Base-by-base conservation (phyloP, 208 protist species). In the Blastocrithidia nonstop region DNA sequence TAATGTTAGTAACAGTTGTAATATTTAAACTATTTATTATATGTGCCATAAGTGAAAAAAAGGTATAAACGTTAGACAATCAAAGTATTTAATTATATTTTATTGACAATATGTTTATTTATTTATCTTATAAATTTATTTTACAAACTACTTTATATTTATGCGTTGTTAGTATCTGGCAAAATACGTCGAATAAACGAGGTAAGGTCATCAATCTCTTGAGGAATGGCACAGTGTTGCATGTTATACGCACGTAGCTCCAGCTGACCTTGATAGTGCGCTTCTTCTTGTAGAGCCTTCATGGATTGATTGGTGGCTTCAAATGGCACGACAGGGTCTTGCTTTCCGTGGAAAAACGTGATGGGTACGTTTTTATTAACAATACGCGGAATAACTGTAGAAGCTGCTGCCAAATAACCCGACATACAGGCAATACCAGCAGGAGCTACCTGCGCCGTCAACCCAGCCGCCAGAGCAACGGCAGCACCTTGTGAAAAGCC, bases 401-500 rank as follows among this genome's bases (percentile, higher is more conserved):
- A 38, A 25, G 51, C 55, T 4, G 57, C 67, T 4, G 69, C 71
- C 16, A 92, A 61, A 54, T 92, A 92, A 20, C 82, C 82, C 1
- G 78, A 88, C 54, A 92, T 69, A 44, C 61, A 61, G 4, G 60
- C 73, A 1, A 86, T 57, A 8, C 82, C 82, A 1, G 78, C 77
- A 11, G 82, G 75, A 1, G 82, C 61, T 41, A 73, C 47, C 46
- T 41, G 61, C 7, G 66, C 50, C 15, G 58, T 67, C 9, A 92
- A 52, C 20, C 71, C 82, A 9, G 82, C 57, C 33, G 59, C 70
- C 38, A 88, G 67, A 8, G 81, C 84, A 4, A 94, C 32, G 13
- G 85, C 84, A 0, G 68, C 85, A 8, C 92, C 92, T 45, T 96
- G 92, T 9, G 75, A 90, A 55, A 96, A 96, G 16, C 92, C 92